Percentiles rank a stretch among this genome's conserved stretches.
phyloP scores from a whole-genome alignment of 768 basidiomycete species.

The Leucogyrophana mollusca region DNA sequence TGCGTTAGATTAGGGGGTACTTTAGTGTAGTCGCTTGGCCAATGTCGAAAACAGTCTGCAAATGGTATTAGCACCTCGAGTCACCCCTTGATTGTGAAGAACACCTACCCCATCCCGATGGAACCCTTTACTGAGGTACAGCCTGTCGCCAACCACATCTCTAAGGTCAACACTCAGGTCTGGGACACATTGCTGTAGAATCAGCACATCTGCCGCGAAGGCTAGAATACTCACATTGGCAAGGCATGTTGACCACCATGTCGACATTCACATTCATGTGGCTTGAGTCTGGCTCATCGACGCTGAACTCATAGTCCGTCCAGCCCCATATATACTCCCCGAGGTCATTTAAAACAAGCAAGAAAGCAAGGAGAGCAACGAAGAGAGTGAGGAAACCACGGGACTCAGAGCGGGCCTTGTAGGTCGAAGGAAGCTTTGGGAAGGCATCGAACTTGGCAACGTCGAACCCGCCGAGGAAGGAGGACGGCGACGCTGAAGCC shows the following conservation, averaged over 20 bases:
- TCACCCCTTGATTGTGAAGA: neutral
- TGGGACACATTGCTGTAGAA: slow-evolving; percentile 27
- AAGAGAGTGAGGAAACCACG: slow-evolving; percentile 81
- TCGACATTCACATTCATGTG: slow-evolving; percentile 89
- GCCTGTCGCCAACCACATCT: slow-evolving; percentile 90
- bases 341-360: slow-evolving; percentile 85
- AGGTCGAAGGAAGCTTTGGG: slow-evolving; percentile 79
- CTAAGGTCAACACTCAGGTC: slow-evolving; percentile 86
- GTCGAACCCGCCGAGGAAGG: slow-evolving; percentile 65
- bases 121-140: slow-evolving; percentile 79
- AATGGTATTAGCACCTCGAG: too few relatives aligned
- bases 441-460: slow-evolving; percentile 82
- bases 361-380: slow-evolving; percentile 60
- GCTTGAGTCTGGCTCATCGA: slow-evolving; percentile 62
- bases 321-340: slow-evolving; percentile 94
- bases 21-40: slow-evolving; percentile 76
- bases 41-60: slow-evolving; percentile 74
- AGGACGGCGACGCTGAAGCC: slow-evolving; percentile 15
- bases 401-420: slow-evolving; percentile 75
- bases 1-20: slow-evolving; percentile 30
- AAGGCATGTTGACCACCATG: slow-evolving; percentile 90
- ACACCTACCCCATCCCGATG: slow-evolving; percentile 77
- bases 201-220: neutral
- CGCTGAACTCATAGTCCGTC: slow-evolving; percentile 85
- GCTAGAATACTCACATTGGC: slow-evolving; percentile 69